Conservation (phyloP, 306 rosid genomes). For the Lathyrus oleraceus region DNA sequence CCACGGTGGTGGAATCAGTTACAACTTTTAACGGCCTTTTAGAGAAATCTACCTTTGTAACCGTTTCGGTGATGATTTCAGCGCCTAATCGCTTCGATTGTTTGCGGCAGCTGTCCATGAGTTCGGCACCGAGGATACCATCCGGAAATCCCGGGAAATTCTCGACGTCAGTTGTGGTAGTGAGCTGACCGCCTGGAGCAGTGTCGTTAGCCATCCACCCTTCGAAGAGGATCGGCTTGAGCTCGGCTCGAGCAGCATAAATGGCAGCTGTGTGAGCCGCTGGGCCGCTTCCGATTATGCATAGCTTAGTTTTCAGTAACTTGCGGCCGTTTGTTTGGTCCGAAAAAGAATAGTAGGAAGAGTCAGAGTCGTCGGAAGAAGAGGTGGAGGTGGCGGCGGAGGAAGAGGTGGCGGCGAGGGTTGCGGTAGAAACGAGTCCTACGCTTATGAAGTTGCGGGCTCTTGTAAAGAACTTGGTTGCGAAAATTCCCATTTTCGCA, state of each 20-base stretch:
- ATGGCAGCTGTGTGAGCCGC: constrained; percentile 93
- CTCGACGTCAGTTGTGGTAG: constrained; percentile 90
- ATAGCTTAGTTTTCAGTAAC: constrained; percentile 58
- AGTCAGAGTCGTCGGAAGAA: background rate
- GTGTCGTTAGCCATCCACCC: constrained; percentile 90
- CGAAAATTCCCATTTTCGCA: constrained; percentile 30
- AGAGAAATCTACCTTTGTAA: constrained; percentile 64
- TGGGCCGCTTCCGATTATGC: constrained; percentile 90
- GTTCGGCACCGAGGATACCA: constrained; percentile 65
- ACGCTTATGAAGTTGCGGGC: constrained; percentile 46
- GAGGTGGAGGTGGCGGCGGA: constrained; percentile 7
- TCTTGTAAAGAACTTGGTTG: constrained; percentile 38
- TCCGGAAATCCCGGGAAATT: constrained; percentile 85
- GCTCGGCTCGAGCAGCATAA: constrained; percentile 81
- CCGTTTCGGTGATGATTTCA: constrained; percentile 65
- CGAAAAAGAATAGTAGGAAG: background rate
- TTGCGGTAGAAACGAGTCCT: constrained; percentile 35
- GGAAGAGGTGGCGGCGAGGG: constrained; percentile 1
- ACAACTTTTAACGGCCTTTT: constrained; percentile 55
- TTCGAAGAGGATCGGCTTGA: constrained; percentile 77
- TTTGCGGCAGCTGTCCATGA: constrained; percentile 66
- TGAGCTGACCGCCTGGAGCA: constrained; percentile 90
- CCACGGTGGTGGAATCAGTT: constrained; percentile 51
- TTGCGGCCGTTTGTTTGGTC: constrained; percentile 22
- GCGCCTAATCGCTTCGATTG: constrained; percentile 79